A percentile compares a stretch with the other conserved stretches of the same genome.
These are phyloP conservation scores for Phanerochaete carnosa DNA, from an alignment of 768 basidiomycete genomes.

Conservation along the genomic window DNA sequence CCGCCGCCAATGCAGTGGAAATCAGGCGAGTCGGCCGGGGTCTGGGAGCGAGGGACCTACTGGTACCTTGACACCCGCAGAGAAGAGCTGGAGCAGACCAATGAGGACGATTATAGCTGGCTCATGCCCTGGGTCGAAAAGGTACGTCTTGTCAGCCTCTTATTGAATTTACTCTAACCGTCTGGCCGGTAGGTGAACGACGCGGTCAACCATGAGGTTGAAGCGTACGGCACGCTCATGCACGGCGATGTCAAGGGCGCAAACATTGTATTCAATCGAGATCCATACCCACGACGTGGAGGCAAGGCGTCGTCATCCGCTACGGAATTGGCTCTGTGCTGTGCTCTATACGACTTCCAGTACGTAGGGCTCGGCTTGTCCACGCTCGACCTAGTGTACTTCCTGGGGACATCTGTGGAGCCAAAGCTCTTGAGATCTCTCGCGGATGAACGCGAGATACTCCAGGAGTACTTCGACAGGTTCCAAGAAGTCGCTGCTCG, in stretches of 20 bases:
- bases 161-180: neutral
- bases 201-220: constrained; percentile 7
- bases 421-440: neutral
- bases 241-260: constrained; percentile 17
- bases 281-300: constrained; percentile 6
- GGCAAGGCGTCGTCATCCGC: neutral
- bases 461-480: constrained; percentile 2
- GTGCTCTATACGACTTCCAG: constrained; percentile 17
- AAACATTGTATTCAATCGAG: constrained; percentile 15
- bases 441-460: constrained; percentile 6
- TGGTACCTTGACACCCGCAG: constrained; percentile 15
- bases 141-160: neutral
- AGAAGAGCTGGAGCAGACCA: constrained; percentile 13
- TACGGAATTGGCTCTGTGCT: neutral
- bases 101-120: constrained; percentile 12
- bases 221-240: constrained; percentile 9
- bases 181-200: constrained; percentile 11
- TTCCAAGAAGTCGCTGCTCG: neutral
- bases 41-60: constrained; percentile 16
- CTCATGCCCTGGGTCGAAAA: constrained; percentile 18
- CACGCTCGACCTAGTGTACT: constrained; percentile 16
- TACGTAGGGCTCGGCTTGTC: constrained; percentile 16
- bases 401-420: constrained; percentile 14
- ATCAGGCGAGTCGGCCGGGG: neutral
- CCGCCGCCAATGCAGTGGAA: constrained; percentile 9